Evolutionary conservation across 140 eudicot genomes (phyloP).

Genomic region (Oenanthe javanica): DNA sequence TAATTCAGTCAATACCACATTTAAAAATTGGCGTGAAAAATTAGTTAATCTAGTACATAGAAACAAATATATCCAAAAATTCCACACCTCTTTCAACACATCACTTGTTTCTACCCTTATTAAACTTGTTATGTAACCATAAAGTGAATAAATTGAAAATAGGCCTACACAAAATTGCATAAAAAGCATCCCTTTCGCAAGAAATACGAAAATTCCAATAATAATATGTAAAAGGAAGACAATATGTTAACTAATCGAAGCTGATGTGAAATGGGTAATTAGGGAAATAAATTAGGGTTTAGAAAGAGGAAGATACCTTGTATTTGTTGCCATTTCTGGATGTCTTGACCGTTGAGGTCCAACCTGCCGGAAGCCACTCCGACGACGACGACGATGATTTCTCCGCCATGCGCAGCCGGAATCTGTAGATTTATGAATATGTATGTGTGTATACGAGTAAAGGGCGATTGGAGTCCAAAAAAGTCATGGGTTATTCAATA

Average conservation of each 20-base stretch:
- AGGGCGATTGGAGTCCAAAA: neutral
- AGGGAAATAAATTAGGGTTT: neutral
- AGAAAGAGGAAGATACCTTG: neutral
- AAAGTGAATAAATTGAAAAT: neutral
- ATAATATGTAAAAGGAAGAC: neutral
- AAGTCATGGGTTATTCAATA: neutral
- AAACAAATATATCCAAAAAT: neutral
- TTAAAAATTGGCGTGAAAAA: neutral
- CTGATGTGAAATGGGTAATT: neutral
- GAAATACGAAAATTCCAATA: neutral
- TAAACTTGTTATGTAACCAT: neutral
- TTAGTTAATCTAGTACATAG: too few species aligned
- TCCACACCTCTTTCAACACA: neutral
- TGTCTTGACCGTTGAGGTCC: neutral
- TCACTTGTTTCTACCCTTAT: neutral
- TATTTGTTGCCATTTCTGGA: neutral
- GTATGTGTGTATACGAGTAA: neutral
- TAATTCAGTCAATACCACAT: too few species aligned
- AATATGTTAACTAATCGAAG: neutral
- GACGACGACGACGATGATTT: neutral
- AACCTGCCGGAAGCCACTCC: slow-evolving; percentile 14
- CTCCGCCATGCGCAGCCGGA: slow-evolving; percentile 10
- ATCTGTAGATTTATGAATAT: neutral
- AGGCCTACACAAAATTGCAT: neutral
- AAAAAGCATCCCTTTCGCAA: neutral